phyloP scores from a whole-genome alignment of 176 grass and related monocot species.

The Microstegium vimineum region DNA sequence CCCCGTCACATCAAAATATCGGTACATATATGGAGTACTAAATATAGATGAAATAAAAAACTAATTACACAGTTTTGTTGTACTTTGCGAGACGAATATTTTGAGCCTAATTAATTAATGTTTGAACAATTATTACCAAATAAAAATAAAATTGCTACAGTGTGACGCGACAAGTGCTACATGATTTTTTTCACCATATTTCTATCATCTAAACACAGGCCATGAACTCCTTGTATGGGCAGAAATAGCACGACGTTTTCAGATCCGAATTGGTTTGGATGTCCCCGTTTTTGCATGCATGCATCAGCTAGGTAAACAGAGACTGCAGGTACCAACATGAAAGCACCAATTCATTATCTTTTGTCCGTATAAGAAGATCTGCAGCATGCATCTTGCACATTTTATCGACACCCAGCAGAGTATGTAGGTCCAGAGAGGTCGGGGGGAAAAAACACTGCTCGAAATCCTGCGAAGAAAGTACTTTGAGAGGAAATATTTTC shows the following conservation, averaged over 20 bases:
- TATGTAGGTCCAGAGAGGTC: not conserved
- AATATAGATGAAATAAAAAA: too few relatives aligned
- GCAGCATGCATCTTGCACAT: not conserved
- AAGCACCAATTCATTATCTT: not conserved
- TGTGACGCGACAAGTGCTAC: too few relatives aligned
- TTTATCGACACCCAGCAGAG: not conserved
- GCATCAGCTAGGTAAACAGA: too few relatives aligned
- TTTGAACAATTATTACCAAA: too few relatives aligned
- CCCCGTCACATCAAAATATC: too few relatives aligned
- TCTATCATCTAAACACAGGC: too few relatives aligned
- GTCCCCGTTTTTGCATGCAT: not conserved
- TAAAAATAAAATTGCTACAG: too few relatives aligned
- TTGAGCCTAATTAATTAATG: too few relatives aligned
- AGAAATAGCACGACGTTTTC: not conserved
- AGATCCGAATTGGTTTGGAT: conserved; percentile 22
- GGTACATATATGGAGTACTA: too few relatives aligned
- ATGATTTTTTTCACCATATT: too few relatives aligned
- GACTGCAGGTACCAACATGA: not conserved
- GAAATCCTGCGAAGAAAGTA: not conserved
- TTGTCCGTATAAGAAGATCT: not conserved
- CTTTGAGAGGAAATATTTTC: not conserved
- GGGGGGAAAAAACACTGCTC: not conserved
- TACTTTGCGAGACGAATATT: too few relatives aligned
- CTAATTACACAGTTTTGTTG: too few relatives aligned
- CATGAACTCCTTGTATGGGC: not conserved